phyloP scores from a whole-genome alignment of 805 yeast genomes.

The Diddensiella transvaalensis region DNA sequence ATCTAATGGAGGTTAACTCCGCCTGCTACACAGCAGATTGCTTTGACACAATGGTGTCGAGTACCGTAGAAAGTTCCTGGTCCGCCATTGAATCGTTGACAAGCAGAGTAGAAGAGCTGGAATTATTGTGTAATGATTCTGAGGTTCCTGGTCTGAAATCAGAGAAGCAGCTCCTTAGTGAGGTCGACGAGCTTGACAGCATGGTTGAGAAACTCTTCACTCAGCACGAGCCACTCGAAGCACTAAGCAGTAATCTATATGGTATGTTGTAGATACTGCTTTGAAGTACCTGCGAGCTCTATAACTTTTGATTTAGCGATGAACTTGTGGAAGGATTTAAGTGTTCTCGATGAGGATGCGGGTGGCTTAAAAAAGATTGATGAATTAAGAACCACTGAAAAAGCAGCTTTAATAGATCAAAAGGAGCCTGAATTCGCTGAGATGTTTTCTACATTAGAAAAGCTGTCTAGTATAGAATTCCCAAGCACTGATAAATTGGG shows the following conservation, averaged over 20 bases:
- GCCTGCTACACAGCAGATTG: too few species aligned
- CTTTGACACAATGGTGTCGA: too few species aligned
- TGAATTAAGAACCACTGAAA: neutral
- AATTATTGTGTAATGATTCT: neutral
- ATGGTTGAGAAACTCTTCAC: slow-evolving; percentile 8
- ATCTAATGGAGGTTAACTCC: too few species aligned
- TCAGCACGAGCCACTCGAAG: slow-evolving; percentile 5
- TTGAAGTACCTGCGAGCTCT: too few species aligned
- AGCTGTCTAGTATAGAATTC: neutral
- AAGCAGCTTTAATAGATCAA: neutral
- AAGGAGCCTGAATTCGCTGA: neutral
- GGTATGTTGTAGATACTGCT: slow-evolving; percentile 5
- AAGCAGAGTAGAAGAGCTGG: slow-evolving; percentile 5
- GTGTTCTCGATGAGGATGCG: neutral
- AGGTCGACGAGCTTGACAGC: slow-evolving; percentile 9
- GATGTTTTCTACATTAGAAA: neutral
- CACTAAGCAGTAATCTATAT: slow-evolving; percentile 2
- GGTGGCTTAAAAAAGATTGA: neutral
- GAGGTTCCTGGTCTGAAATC: neutral
- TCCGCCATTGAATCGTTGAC: slow-evolving; percentile 2
- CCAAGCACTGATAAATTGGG: neutral
- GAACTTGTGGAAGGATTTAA: neutral
- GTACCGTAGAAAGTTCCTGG: neutral
- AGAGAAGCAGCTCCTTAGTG: slow-evolving; percentile 3
- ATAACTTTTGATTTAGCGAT: neutral